phyloP scores from a whole-genome alignment of 2,329 filamentous ascomycete species.

The Rachicladosporium sp. region DNA sequence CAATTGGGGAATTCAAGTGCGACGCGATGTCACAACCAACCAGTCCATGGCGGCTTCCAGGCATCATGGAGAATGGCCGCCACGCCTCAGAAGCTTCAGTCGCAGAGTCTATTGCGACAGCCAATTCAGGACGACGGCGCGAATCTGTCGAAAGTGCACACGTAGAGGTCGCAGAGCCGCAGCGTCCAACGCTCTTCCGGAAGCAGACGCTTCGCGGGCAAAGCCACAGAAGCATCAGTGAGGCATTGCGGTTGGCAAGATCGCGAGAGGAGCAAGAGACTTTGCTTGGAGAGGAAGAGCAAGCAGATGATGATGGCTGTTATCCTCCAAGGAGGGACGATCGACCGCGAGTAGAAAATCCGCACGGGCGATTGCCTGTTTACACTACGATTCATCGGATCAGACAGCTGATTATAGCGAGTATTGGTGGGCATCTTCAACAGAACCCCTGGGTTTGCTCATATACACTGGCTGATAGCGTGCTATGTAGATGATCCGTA shows the following conservation, averaged over 20 bases:
- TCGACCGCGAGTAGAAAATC: slow-evolving; percentile 36
- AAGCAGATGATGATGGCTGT: slow-evolving; percentile 35
- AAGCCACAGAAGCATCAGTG: slow-evolving; percentile 24
- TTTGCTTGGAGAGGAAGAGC: slow-evolving; percentile 32
- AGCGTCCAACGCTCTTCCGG: slow-evolving; percentile 17
- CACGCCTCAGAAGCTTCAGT: slow-evolving; percentile 5
- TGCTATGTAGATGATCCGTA: slow-evolving; percentile 45
- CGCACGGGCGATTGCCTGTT: slow-evolving; percentile 53
- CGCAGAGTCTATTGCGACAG: slow-evolving; percentile 1
- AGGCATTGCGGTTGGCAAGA: slow-evolving; percentile 27
- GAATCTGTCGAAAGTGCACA: slow-evolving; percentile 7
- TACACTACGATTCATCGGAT: slow-evolving; percentile 63
- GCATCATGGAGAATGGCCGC: slow-evolving; percentile 1
- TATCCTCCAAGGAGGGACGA: slow-evolving; percentile 27
- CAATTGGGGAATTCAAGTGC: too few relatives aligned
- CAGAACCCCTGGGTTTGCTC: slow-evolving; percentile 2
- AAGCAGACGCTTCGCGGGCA: slow-evolving; percentile 17
- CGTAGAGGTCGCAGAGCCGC: slow-evolving; percentile 17
- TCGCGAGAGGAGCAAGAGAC: slow-evolving; percentile 38
- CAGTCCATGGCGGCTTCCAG: neutral
- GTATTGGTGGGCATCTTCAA: slow-evolving; percentile 27
- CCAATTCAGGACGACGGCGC: slow-evolving; percentile 1
- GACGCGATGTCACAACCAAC: too few relatives aligned
- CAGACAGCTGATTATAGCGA: slow-evolving; percentile 33
- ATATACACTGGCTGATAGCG: neutral